These are phyloP conservation scores for Ogataea kodamae DNA, from an alignment of 805 yeast species.

Conservation along the genomic window DNA sequence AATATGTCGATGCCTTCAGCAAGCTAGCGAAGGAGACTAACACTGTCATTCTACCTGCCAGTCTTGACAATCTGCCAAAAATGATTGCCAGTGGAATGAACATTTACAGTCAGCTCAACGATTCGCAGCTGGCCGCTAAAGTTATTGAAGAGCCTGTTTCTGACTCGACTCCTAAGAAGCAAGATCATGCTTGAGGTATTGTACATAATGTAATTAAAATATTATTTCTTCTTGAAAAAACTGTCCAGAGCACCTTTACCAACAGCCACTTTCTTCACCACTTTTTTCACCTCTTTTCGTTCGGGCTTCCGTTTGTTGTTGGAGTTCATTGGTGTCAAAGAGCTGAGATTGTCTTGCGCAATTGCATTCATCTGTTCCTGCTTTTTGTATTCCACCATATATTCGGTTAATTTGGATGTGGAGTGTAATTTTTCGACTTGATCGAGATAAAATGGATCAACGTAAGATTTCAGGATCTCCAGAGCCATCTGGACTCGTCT, in stretches of 20 bases:
- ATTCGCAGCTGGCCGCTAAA: slow-evolving; percentile 35
- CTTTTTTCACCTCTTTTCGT: slow-evolving; percentile 34
- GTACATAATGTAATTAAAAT: slow-evolving; percentile 6
- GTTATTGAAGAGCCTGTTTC: slow-evolving; percentile 8
- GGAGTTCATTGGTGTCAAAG: slow-evolving; percentile 28
- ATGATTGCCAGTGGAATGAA: slow-evolving; percentile 76
- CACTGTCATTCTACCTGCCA: slow-evolving; percentile 74
- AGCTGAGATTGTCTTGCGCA: slow-evolving; percentile 32
- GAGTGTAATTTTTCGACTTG: slow-evolving; percentile 25
- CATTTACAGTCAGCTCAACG: slow-evolving; percentile 47
- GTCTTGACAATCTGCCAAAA: slow-evolving; percentile 67
- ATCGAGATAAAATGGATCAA: slow-evolving; percentile 31
- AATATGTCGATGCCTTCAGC: slow-evolving; percentile 77
- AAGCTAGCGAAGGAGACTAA: slow-evolving; percentile 79
- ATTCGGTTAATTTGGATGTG: slow-evolving; percentile 15
- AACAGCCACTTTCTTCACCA: slow-evolving; percentile 41
- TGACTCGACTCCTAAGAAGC: slow-evolving; percentile 1
- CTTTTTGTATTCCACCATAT: slow-evolving; percentile 21
- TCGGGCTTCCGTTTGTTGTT: slow-evolving; percentile 24
- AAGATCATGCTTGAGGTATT: no score
- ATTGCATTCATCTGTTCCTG: slow-evolving; percentile 22
- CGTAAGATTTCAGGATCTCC: slow-evolving; percentile 45
- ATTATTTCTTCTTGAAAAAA: slow-evolving; percentile 46
- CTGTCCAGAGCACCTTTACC: slow-evolving; percentile 71
- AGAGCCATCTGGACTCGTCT: slow-evolving; percentile 41